phyloP scores from a whole-genome alignment of 768 basidiomycete species.

The Pleurotus djamor region DNA sequence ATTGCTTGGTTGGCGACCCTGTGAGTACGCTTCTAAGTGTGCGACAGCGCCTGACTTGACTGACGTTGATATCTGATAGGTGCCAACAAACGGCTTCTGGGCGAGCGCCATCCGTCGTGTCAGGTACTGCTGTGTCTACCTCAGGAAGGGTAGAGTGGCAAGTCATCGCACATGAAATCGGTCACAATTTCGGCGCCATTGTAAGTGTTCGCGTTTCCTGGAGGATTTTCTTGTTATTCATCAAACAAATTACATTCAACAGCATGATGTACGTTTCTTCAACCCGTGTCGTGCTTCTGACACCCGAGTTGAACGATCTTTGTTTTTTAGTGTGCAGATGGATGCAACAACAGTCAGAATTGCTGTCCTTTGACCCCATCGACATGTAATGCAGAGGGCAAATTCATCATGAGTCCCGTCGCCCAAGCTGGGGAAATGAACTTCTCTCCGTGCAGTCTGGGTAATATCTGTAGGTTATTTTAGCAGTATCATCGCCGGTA shows the following conservation, averaged over 20 bases:
- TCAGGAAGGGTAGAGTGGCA: constrained; percentile 79
- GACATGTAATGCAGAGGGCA: constrained; percentile 60
- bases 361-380: constrained; percentile 71
- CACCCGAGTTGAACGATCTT: not conserved
- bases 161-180: constrained; percentile 80
- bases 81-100: constrained; percentile 56
- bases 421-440: constrained; percentile 56
- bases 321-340: constrained; percentile 52
- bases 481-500: constrained; percentile 1
- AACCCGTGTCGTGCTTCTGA: not conserved
- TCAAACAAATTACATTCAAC: constrained; percentile 8
- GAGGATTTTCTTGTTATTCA: not conserved
- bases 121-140: constrained; percentile 82
- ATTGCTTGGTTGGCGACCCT: constrained; percentile 88
- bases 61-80: constrained; percentile 20
- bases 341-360: constrained; percentile 50
- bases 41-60: constrained; percentile 3
- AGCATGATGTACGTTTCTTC: constrained; percentile 53
- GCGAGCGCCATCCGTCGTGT: constrained; percentile 49
- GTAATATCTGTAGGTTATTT: constrained; percentile 69
- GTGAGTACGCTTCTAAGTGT: constrained; percentile 28
- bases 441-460: constrained; percentile 80
- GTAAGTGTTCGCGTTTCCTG: constrained; percentile 38
- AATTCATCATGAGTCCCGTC: constrained; percentile 87
- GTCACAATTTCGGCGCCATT: constrained; percentile 89